phyloP scores from a whole-genome alignment of 2,329 filamentous ascomycete species.

The Alternaria longipes region DNA sequence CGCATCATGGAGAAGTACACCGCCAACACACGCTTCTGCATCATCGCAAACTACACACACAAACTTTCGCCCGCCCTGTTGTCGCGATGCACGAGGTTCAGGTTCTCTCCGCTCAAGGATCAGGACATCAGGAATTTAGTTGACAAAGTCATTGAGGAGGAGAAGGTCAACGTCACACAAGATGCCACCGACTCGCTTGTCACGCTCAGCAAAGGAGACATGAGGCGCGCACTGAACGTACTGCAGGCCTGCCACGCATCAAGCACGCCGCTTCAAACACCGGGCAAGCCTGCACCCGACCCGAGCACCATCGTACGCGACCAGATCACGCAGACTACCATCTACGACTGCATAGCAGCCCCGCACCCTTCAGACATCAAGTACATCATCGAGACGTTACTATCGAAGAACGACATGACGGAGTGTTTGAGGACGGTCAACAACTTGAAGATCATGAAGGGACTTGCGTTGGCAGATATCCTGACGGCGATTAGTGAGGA shows the following conservation, averaged over 20 bases:
- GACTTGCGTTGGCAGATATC: constrained; percentile 91
- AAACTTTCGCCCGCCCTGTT: constrained; percentile 93
- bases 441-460: constrained; percentile 83
- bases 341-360: constrained; percentile 97
- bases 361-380: constrained; percentile 89
- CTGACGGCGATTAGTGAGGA: constrained; percentile 87
- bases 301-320: constrained; percentile 75
- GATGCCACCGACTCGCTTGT: constrained; percentile 87
- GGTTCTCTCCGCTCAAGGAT: constrained; percentile 93
- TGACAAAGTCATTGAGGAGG: constrained; percentile 87
- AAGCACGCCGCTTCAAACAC: constrained; percentile 68
- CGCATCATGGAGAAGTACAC: constrained; percentile 99
- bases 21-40: constrained; percentile 95
- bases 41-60: constrained; percentile 99
- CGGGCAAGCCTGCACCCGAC: constrained; percentile 57
- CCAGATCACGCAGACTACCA: constrained; percentile 87
- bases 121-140: constrained; percentile 84
- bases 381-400: constrained; percentile 82
- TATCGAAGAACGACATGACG: constrained; percentile 86
- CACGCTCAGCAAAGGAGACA: constrained; percentile 89
- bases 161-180: constrained; percentile 81
- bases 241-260: constrained; percentile 96
- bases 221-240: constrained; percentile 93
- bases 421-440: constrained; percentile 89
- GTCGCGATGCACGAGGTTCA: constrained; percentile 91